A percentile compares a stretch with the other conserved stretches of the same genome.
Evolutionary conservation across 2,329 filamentous ascomycete genomes (phyloP).

Genomic region (Allantophomopsis lycopodina): DNA sequence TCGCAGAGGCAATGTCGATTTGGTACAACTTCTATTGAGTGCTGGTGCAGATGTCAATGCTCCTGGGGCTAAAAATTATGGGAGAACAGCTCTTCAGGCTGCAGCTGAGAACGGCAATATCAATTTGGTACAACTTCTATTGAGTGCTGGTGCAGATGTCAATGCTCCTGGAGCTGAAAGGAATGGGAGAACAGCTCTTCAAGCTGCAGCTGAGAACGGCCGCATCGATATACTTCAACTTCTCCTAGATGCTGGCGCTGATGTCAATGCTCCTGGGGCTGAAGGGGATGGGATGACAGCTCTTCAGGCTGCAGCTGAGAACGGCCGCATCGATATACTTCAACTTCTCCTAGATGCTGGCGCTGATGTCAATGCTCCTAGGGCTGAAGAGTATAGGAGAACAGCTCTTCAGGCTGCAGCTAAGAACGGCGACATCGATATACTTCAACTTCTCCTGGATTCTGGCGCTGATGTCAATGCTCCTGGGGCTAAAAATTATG

Average conservation of each 20-base stretch:
- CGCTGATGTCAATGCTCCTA: constrained; percentile 1
- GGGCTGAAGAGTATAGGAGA: neutral
- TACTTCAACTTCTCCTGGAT: neutral
- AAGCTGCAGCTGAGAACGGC: neutral
- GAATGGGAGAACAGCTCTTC: too few species aligned
- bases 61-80: neutral
- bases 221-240: neutral
- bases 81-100: too few species aligned
- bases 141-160: neutral
- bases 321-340: neutral
- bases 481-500: too few species aligned
- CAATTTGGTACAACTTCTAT: neutral
- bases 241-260: neutral
- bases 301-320: neutral
- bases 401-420: constrained; percentile 1
- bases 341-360: neutral
- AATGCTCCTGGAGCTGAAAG: neutral
- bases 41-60: constrained; percentile 5
- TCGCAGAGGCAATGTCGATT: neutral
- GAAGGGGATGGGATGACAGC: neutral
- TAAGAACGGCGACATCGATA: neutral
- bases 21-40: neutral
- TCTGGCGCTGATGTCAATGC: constrained; percentile 1
- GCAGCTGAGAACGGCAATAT: constrained; percentile 3
- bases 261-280: neutral